Base-by-base conservation (phyloP, 163 green algal species). In the Chlamydomonas reinhardtii region DNA sequence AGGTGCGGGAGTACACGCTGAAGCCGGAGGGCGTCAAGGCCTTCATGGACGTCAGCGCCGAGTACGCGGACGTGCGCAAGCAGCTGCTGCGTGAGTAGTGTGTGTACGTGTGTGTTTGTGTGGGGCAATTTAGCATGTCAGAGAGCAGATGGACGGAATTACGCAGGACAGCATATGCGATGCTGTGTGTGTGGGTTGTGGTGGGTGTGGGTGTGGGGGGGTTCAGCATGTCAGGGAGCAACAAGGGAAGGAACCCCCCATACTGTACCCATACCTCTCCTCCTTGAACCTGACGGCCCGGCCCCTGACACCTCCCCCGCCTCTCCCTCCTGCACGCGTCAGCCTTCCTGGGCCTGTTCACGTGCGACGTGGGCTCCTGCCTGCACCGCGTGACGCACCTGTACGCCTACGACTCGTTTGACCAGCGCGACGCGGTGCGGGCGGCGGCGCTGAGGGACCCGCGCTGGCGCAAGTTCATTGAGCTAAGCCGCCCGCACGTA, bases 1-100 rank as follows among this genome's bases (percentile, higher is more conserved):
- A 96, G 79, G 75, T 96, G 16, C 81, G 94, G 5, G 88, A 96
- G 71, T 97, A 97, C 81, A 93, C 89, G 0, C 68, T 97, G n/a
- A 90, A 95, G 43, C 94, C 94, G 3, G 74, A 91, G 31, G 88
- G 90, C 6, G 72, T 93, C 6, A 85, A 89, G 31, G 77, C 91
- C 4, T 97, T 93, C 43, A 74, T 96, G 59, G 72, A 92, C 29
- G 61, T 96, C 14, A 88, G 88, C 0, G 59, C 64, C 2, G 91
- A 95, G n/a, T 91, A 91, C 54, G 77, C 82, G 31, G 85, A 80
- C 2, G 86, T 96, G 24, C 89, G 94, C 16, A 90, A 70, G 19
- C 71, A 88, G 59, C 86, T 97, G 65, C 75, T 96, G 71, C 94
- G 68, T 85, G 32, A 84, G 77, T 59, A 22, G 17, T 29, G 17